phyloP scores from a whole-genome alignment of 345 rosid species.

The Alliaria petiolata region DNA sequence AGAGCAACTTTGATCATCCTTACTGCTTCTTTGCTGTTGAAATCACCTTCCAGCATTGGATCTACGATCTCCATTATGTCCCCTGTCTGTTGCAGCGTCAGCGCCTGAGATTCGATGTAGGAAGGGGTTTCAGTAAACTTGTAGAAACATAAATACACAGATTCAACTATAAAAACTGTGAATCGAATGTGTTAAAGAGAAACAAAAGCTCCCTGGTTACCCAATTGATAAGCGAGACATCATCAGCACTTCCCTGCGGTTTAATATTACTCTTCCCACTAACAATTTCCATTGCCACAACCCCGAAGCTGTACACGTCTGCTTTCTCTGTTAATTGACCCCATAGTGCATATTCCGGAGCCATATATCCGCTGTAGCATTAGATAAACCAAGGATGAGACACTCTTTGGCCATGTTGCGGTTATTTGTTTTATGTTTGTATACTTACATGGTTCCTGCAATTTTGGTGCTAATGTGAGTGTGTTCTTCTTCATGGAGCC shows the following conservation, averaged over 20 bases:
- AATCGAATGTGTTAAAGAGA: neutral
- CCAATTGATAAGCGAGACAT: conserved; percentile 38
- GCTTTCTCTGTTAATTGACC: conserved; percentile 45
- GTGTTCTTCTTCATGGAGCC: conserved; percentile 46
- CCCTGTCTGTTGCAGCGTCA: conserved; percentile 19
- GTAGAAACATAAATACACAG: neutral
- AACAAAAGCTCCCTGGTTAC: conserved; percentile 13
- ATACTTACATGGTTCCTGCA: conserved; percentile 60
- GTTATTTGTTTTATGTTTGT: neutral
- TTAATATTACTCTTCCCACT: conserved; percentile 31
- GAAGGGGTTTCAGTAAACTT: neutral
- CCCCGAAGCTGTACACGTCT: conserved; percentile 49
- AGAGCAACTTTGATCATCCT: conserved; percentile 41
- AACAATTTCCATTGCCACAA: conserved; percentile 42
- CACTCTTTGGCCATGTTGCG: too few species aligned
- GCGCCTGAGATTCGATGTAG: conserved; percentile 19
- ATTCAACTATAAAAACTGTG: neutral
- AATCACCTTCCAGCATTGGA: conserved; percentile 18
- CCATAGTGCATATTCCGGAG: conserved; percentile 47
- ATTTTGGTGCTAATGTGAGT: conserved; percentile 55
- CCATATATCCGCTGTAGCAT: conserved; percentile 43
- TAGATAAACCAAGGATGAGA: neutral
- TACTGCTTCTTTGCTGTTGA: conserved; percentile 28
- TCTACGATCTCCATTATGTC: conserved; percentile 34
- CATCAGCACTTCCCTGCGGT: neutral